These are phyloP conservation scores for Lachnellula willkommii DNA, from an alignment of 2,329 filamentous ascomycete species.

Conservation along the genomic window DNA sequence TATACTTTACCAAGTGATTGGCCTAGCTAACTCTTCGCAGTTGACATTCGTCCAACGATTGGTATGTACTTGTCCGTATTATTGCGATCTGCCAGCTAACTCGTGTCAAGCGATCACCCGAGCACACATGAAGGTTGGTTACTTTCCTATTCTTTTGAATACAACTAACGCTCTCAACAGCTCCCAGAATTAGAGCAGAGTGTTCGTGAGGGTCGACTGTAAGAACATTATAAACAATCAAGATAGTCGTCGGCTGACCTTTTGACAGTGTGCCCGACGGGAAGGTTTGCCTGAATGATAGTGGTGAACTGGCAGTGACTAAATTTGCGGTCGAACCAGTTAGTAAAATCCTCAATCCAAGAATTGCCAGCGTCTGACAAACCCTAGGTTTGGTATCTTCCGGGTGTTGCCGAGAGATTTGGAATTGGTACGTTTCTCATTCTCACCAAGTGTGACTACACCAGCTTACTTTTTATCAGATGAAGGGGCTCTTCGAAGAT, in stretches of 20 bases:
- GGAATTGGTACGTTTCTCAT: conserved; percentile 52
- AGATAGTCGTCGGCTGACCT: conserved; percentile 9
- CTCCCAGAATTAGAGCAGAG: conserved; percentile 91
- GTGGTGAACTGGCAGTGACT: conserved; percentile 84
- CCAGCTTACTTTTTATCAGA: conserved; percentile 71
- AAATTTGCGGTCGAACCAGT: conserved; percentile 97
- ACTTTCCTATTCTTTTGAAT: not conserved
- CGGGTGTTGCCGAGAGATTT: conserved; percentile 85
- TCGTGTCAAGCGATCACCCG: conserved; percentile 29
- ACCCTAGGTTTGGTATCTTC: conserved; percentile 75
- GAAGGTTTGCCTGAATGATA: conserved; percentile 79
- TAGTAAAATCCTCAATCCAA: conserved; percentile 35
- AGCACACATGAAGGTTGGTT: conserved; percentile 33
- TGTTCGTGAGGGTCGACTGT: conserved; percentile 72
- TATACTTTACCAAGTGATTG: not conserved
- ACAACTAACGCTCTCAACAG: conserved; percentile 30
- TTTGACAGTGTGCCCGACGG: conserved; percentile 53
- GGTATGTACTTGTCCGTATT: conserved; percentile 16
- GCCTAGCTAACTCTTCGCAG: conserved; percentile 23
- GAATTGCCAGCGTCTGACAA: conserved; percentile 40
- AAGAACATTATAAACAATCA: conserved; percentile 22
- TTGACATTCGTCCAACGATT: conserved; percentile 34
- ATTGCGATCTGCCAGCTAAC: conserved; percentile 12
- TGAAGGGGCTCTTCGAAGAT: conserved; percentile 77
- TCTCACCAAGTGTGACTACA: conserved; percentile 25